A percentile compares a stretch with the other conserved stretches of the same genome.
Evolutionary conservation across 441 rosid genomes (phyloP).

Genomic region (Pelargonium myrrhifolium): DNA sequence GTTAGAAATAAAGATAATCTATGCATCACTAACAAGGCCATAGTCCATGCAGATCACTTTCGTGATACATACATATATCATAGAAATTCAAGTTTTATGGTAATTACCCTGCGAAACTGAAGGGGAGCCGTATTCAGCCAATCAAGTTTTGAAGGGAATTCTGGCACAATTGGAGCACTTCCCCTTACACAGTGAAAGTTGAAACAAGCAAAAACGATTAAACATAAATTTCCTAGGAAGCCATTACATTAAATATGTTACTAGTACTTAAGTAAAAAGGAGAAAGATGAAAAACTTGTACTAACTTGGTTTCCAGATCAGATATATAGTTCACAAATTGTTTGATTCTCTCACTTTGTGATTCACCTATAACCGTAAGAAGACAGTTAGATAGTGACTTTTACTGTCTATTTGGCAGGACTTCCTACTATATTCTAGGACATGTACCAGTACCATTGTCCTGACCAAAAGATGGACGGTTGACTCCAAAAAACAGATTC

Average conservation of each 20-base stretch:
- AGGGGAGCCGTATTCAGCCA: conserved; percentile 93
- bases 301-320: conserved; percentile 72
- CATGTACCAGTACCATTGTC: conserved; percentile 32
- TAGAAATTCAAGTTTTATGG: conserved; percentile 4
- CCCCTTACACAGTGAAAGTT: conserved; percentile 34
- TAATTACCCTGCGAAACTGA: conserved; percentile 62
- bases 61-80: conserved; percentile 3
- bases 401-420: neutral
- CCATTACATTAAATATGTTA: neutral
- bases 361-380: conserved; percentile 38
- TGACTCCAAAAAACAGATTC: conserved; percentile 67
- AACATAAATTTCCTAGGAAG: conserved; percentile 1
- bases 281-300: neutral
- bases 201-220: conserved; percentile 9
- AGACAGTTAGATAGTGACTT: conserved; percentile 2
- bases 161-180: conserved; percentile 65
- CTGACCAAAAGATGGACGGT: conserved; percentile 42
- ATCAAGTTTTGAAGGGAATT: conserved; percentile 76
- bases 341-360: conserved; percentile 43
- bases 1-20: neutral
- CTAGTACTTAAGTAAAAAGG: conserved; percentile 1
- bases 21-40: neutral
- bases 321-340: conserved; percentile 71
- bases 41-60: neutral
- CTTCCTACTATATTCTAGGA: conserved; percentile 3